phyloP scores from a whole-genome alignment of 2,329 filamentous ascomycete genomes.

The Dendrostoma leiphaemia region DNA sequence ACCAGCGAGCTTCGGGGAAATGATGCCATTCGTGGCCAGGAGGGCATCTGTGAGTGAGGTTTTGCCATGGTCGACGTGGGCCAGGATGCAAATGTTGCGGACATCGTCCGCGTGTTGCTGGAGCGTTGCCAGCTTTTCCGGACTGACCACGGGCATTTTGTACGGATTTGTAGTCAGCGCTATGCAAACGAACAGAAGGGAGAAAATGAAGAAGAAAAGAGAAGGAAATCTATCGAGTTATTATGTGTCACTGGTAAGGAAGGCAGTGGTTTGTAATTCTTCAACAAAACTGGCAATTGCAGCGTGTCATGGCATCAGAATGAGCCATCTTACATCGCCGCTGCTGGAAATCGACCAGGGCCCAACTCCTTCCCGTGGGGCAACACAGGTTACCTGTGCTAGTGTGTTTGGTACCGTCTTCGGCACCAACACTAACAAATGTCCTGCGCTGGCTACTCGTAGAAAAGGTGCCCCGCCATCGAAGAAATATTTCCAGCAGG shows the following conservation, averaged over 20 bases:
- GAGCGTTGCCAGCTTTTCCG: conserved; percentile 86
- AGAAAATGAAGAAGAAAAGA: background rate
- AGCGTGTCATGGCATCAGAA: conserved; percentile 17
- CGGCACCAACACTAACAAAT: background rate
- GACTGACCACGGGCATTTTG: conserved; percentile 86
- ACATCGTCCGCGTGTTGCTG: conserved; percentile 86
- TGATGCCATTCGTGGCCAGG: conserved; percentile 98
- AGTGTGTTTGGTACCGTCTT: background rate
- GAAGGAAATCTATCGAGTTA: conserved; percentile 3
- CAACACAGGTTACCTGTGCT: background rate
- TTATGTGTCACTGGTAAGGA: background rate
- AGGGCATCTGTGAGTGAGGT: conserved; percentile 95
- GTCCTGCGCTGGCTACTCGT: background rate
- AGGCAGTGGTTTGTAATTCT: background rate
- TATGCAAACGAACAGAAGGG: background rate
- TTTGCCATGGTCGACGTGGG: conserved; percentile 97
- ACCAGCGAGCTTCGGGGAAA: conserved; percentile 93
- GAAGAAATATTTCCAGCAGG: background rate
- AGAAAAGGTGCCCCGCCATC: background rate
- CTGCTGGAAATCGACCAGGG: background rate
- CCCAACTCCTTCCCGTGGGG: background rate
- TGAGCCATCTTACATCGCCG: conserved; percentile 16
- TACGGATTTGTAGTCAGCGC: background rate
- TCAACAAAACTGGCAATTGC: conserved; percentile 11
- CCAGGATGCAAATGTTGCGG: conserved; percentile 95